A percentile compares a stretch with the other conserved stretches of the same genome.
These are phyloP conservation scores for Alternaria novae-zelandiae DNA, from an alignment of 2,329 filamentous ascomycete species.

Conservation along the genomic window DNA sequence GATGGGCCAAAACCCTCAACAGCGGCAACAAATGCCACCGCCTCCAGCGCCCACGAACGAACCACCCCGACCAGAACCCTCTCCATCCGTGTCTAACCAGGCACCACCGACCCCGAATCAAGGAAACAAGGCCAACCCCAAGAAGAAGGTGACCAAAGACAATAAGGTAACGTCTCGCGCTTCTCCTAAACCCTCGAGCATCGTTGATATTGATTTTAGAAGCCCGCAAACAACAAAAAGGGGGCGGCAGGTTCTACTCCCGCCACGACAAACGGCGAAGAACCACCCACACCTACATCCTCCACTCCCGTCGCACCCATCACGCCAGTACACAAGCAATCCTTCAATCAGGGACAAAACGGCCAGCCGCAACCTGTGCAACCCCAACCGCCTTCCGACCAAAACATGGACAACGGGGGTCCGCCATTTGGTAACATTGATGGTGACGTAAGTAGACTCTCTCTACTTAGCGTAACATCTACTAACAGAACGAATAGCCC, in stretches of 20 bases:
- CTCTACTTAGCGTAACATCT: background rate
- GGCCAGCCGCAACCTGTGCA: conserved; percentile 40
- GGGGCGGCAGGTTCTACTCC: conserved; percentile 49
- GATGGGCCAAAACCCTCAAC: conserved; percentile 72
- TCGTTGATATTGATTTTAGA: conserved; percentile 49
- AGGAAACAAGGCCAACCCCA: conserved; percentile 73
- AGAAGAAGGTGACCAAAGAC: conserved; percentile 74
- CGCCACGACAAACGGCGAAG: conserved; percentile 52
- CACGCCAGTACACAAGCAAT: conserved; percentile 52
- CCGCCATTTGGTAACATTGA: conserved; percentile 51
- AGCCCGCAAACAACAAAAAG: conserved; percentile 49
- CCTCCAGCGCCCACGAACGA: conserved; percentile 55
- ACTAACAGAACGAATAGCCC: conserved; percentile 35
- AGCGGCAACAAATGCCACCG: conserved; percentile 64
- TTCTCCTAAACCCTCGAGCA: conserved; percentile 26
- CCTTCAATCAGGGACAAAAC: conserved; percentile 47
- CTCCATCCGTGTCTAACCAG: conserved; percentile 52
- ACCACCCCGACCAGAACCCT: conserved; percentile 54
- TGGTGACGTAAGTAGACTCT: conserved; percentile 40
- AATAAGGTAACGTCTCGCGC: conserved; percentile 68
- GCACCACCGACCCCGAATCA: conserved; percentile 80
- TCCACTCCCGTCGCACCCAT: conserved; percentile 57
- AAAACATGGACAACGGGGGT: conserved; percentile 44
- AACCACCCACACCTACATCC: conserved; percentile 57
- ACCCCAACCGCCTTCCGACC: conserved; percentile 40